phyloP scores from a whole-genome alignment of 73 alveolate species.

The Paramecium sexaurelia region DNA sequence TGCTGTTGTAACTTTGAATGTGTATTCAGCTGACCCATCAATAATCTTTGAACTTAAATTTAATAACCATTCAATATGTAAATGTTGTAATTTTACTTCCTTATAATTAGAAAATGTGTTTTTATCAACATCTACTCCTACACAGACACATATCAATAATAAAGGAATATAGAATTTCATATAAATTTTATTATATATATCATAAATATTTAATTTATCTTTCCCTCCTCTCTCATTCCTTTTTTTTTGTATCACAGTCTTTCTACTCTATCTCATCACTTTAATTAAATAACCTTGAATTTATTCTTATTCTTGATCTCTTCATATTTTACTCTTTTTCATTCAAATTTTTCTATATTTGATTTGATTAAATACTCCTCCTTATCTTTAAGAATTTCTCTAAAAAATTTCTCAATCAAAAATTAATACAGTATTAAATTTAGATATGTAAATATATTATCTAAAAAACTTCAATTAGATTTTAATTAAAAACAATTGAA shows the following conservation, averaged over 20 bases:
- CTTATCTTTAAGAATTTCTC: too few relatives aligned
- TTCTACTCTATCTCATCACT: too few relatives aligned
- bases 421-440: background rate
- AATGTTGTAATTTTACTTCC: background rate
- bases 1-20: background rate
- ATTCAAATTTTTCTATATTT: too few relatives aligned
- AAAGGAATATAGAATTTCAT: background rate
- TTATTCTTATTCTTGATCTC: too few relatives aligned
- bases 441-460: background rate
- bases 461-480: background rate
- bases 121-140: conserved; percentile 12
- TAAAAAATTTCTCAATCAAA: background rate
- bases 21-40: conserved; percentile 5
- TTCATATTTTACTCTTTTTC: too few relatives aligned
- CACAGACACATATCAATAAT: background rate
- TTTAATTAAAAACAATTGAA: background rate
- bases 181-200: background rate
- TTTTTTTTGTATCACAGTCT: too few relatives aligned
- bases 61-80: conserved; percentile 55
- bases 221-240: too few relatives aligned
- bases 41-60: background rate
- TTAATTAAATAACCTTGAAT: too few relatives aligned
- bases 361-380: too few relatives aligned
- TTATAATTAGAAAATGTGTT: conserved; percentile 24
- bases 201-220: background rate